These are phyloP conservation scores for Grifola frondosa DNA, from an alignment of 1,284 basidiomycete species.

Conservation along the genomic window DNA sequence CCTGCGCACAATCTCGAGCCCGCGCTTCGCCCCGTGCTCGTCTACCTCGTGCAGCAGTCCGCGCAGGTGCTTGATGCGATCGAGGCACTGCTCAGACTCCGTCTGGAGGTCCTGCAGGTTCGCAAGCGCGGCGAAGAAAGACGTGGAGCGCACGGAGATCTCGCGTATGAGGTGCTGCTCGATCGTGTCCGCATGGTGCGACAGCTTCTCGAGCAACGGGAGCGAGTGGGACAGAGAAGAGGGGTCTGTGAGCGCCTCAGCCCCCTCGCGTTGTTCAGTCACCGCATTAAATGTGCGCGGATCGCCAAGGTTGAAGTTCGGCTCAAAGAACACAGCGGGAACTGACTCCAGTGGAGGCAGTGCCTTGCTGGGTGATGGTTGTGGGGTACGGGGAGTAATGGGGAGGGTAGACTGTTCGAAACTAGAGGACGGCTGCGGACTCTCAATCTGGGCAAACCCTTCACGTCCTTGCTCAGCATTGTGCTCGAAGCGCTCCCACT, in stretches of 20 bases:
- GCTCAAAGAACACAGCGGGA: conserved; percentile 79
- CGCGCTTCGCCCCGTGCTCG: conserved; percentile 73
- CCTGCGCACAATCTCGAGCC: conserved; percentile 69
- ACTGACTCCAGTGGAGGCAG: conserved; percentile 77
- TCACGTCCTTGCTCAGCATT: conserved; percentile 49
- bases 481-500: conserved; percentile 74
- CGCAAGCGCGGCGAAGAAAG: conserved; percentile 95
- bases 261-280: conserved; percentile 49
- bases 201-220: conserved; percentile 87
- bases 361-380: conserved; percentile 33
- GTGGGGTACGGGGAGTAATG: conserved; percentile 35
- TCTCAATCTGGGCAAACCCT: conserved; percentile 43
- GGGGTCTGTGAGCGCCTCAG: conserved; percentile 46
- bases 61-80: conserved; percentile 75
- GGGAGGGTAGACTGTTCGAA: conserved; percentile 20
- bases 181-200: conserved; percentile 90
- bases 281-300: conserved; percentile 82
- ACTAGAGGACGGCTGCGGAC: conserved; percentile 27
- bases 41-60: conserved; percentile 76
- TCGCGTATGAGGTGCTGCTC: conserved; percentile 95
- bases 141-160: conserved; percentile 86
- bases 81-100: conserved; percentile 83
- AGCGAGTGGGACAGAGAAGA: conserved; percentile 63
- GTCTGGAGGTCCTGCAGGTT: conserved; percentile 92
- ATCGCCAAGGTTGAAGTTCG: conserved; percentile 84